phyloP scores from a whole-genome alignment of 2,329 filamentous ascomycete species.

The Cercospora beticola region DNA sequence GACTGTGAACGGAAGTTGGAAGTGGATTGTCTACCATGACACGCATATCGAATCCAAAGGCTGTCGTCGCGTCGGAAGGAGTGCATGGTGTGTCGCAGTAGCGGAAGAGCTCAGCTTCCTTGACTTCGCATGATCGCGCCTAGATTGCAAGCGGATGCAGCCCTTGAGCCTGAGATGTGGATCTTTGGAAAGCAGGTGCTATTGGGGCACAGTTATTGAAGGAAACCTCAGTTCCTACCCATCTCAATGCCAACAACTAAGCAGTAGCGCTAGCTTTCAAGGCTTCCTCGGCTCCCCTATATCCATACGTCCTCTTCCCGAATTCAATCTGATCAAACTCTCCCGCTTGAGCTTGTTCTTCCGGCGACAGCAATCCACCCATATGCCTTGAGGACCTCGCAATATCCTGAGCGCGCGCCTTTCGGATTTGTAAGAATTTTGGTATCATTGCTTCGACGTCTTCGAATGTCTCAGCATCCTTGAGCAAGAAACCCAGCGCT shows the following conservation, averaged over 20 bases:
- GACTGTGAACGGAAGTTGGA: not conserved
- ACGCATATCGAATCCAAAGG: not conserved
- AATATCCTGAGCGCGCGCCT: slow-evolving; percentile 10
- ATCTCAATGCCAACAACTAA: not conserved
- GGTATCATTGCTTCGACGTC: slow-evolving; percentile 3
- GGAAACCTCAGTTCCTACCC: not conserved
- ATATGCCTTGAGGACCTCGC: slow-evolving; percentile 12
- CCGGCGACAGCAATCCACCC: slow-evolving; percentile 8
- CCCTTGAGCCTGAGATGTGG: not conserved
- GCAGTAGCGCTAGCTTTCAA: not conserved
- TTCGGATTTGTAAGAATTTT: slow-evolving; percentile 6
- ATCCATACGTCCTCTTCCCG: slow-evolving; percentile 10
- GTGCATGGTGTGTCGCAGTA: not conserved
- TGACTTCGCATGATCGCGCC: not conserved
- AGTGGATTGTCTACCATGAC: not conserved
- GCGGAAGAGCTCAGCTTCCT: not conserved
- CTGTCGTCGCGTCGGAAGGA: not conserved
- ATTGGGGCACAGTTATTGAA: not conserved
- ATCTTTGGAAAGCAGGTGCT: too few relatives aligned
- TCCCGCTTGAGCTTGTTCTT: not conserved
- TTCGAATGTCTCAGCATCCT: not conserved
- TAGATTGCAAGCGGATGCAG: not conserved
- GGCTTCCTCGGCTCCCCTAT: slow-evolving; percentile 7
- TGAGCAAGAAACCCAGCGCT: slow-evolving; percentile 10
- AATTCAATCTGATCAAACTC: slow-evolving; percentile 9